A percentile compares a stretch with the other conserved stretches of the same genome.
Conservation (phyloP, 176 grass and related monocot species). For the Oryza australiensis region DNA sequence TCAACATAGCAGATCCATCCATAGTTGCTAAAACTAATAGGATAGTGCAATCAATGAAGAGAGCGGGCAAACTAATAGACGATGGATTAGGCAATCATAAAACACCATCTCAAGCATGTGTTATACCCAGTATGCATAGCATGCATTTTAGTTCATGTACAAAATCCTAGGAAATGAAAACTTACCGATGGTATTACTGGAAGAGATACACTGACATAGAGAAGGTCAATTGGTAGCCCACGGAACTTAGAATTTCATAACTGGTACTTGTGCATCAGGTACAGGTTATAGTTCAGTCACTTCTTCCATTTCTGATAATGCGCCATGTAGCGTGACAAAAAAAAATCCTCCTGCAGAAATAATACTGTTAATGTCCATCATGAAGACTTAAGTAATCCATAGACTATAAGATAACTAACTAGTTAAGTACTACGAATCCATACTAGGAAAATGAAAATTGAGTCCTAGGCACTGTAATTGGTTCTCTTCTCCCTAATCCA, state of each 20-base stretch:
- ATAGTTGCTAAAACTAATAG: neutral
- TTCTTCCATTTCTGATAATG: slow-evolving; percentile 73
- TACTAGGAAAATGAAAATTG: too few species aligned
- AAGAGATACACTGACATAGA: slow-evolving; percentile 94
- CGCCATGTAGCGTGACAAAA: slow-evolving; percentile 73
- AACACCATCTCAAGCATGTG: slow-evolving; percentile 5
- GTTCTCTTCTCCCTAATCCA: too few species aligned
- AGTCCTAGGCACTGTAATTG: too few species aligned
- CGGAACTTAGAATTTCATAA: slow-evolving; percentile 95
- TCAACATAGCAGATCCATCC: neutral
- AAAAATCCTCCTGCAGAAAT: slow-evolving; percentile 87
- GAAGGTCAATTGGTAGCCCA: slow-evolving; percentile 90
- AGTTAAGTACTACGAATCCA: too few species aligned
- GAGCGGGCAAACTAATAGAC: slow-evolving; percentile 14
- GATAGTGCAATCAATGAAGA: neutral
- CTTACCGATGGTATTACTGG: slow-evolving; percentile 82
- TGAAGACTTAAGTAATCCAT: slow-evolving; percentile 7
- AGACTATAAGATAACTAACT: too few species aligned
- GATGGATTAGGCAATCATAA: slow-evolving; percentile 21
- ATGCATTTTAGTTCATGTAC: neutral
- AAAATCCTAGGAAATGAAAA: slow-evolving; percentile 30
- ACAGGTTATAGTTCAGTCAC: slow-evolving; percentile 87
- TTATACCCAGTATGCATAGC: slow-evolving; percentile 4
- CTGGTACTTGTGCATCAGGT: slow-evolving; percentile 91
- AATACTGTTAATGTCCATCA: slow-evolving; percentile 24